A percentile compares a stretch with the other conserved stretches of the same genome.
Conservation (phyloP, 441 rosid species). For the Bruguiera hainesii region DNA sequence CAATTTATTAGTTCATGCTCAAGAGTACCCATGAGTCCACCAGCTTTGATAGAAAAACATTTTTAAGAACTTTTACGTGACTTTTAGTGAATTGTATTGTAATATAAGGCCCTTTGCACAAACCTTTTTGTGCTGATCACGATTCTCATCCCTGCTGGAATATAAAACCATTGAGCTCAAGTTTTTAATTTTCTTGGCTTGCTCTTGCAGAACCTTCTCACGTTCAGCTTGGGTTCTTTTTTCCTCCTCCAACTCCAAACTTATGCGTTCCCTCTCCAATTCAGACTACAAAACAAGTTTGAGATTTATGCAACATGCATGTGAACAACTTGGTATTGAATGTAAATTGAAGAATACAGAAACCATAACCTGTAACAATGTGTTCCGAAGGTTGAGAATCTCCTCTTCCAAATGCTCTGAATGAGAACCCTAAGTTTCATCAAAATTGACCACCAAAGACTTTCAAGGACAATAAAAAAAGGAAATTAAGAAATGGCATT, state of each 20-base stretch:
- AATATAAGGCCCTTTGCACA: conserved; percentile 7
- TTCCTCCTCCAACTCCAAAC: conserved; percentile 95
- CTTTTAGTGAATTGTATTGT: neutral
- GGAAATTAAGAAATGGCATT: neutral
- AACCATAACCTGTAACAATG: conserved; percentile 69
- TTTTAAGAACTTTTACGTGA: neutral
- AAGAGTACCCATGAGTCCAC: neutral
- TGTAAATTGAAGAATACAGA: conserved; percentile 18
- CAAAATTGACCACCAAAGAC: neutral
- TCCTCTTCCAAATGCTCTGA: conserved; percentile 92
- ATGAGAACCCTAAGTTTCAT: conserved; percentile 58
- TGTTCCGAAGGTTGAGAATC: conserved; percentile 87
- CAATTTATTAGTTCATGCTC: neutral
- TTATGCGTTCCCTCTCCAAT: conserved; percentile 89
- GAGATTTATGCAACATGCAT: conserved; percentile 16
- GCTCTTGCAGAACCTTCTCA: conserved; percentile 88
- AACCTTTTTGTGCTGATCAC: conserved; percentile 70
- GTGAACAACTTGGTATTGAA: conserved; percentile 9
- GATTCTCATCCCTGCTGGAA: conserved; percentile 72
- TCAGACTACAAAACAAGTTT: conserved; percentile 57
- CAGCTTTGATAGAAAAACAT: neutral
- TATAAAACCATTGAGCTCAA: conserved; percentile 86
- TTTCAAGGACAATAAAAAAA: conserved; percentile 2
- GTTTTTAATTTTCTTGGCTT: conserved; percentile 86
- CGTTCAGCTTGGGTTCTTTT: conserved; percentile 93